phyloP scores from a whole-genome alignment of 2,329 filamentous ascomycete species.

The Ceratocystis cubensis region DNA sequence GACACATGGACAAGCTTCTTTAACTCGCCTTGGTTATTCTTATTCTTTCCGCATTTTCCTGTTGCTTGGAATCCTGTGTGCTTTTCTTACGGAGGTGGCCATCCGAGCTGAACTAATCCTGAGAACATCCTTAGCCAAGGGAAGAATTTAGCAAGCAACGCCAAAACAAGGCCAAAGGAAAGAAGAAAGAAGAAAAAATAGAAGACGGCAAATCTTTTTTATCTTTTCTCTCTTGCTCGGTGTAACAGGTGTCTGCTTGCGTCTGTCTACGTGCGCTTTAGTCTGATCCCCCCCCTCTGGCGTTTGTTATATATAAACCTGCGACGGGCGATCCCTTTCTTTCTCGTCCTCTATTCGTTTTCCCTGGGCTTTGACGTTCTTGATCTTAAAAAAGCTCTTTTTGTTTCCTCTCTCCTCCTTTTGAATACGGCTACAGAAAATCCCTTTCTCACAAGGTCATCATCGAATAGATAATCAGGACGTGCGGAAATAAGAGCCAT shows the following conservation, averaged over 20 bases:
- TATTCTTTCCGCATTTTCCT: background rate
- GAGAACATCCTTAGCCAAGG: slow-evolving; percentile 4
- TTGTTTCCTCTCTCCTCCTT: background rate
- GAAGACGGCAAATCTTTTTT: background rate
- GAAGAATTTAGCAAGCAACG: background rate
- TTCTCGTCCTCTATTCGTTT: background rate
- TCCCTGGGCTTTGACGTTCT: background rate
- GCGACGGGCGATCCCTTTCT: background rate
- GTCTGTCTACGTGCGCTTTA: background rate
- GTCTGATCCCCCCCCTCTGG: background rate
- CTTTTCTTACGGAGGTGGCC: background rate
- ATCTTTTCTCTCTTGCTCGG: background rate
- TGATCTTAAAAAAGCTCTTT: background rate
- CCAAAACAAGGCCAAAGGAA: background rate
- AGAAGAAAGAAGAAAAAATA: no score
- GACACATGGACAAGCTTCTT: background rate
- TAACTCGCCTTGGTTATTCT: background rate
- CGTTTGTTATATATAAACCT: background rate
- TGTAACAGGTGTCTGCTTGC: background rate
- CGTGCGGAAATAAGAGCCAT: background rate
- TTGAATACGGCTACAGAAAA: background rate
- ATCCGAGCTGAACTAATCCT: slow-evolving; percentile 10
- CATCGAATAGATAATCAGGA: background rate
- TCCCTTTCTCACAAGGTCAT: background rate
- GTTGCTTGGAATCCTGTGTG: slow-evolving; percentile 1